Evolutionary conservation across 345 rosid species (phyloP), one percentile per base, ranked within the genome.

Genomic region (Dipteronia dyeriana): DNA sequence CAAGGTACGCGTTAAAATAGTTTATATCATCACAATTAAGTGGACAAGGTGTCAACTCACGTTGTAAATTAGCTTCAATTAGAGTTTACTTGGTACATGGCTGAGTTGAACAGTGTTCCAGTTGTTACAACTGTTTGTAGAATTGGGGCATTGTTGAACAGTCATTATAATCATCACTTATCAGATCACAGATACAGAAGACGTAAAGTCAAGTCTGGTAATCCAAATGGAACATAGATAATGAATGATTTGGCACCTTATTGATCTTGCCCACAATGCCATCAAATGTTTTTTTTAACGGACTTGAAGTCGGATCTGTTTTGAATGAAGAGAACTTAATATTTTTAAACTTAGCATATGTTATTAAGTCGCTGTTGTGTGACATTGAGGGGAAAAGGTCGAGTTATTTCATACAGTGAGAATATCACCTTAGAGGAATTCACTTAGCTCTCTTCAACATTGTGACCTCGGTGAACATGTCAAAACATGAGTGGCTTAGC

Each of bases 1-100:
- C 6, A 93, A 93, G 95, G 97, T 93, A 70, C 25, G 38, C 47
- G 9, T 17, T 38, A 26, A 17, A 19, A 10, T 67, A 66, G 49
- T 38, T 29, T 4, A 29, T 65, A 22, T n/a, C 26, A 59, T 16
- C 10, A 9, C 4, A 4, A n/a, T 19, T 59, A 20, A 53, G 57
- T 49, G n/a, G n/a, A 59, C 26, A 7, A 59, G 49, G n/a, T 64
- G 45, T 38, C 70, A 38, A 66, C 70, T 8, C 20, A 34, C 1
- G 2, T 67, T 67, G 19, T 10, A 9, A 0, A 17, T 41, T n/a
- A 16, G 6, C 69, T 67, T 43, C 53, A 39, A 1, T 67, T 67
- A 41, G 53, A 8, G 70, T 41, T 66, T 19, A 34, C 70, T 66
- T 67, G 53, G 26, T 41, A 4, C 7, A 67, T 39, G 68, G 51